Base-by-base conservation (phyloP, 805 yeast species). In the Wickerhamiella hasegawae region DNA sequence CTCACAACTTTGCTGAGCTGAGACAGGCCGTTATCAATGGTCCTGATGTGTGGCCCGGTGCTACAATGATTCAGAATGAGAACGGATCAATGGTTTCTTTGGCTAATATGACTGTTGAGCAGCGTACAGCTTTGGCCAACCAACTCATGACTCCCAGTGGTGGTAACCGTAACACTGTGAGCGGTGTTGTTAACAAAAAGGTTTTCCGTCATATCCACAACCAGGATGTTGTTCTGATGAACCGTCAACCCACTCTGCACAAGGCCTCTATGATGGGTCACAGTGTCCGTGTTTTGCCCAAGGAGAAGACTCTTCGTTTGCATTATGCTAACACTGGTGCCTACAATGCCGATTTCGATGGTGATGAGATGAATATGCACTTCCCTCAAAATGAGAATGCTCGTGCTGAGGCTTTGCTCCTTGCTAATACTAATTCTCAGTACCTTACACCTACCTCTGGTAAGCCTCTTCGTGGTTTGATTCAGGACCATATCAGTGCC, bases 201-300 rank as follows among this genome's bases (percentile, higher is more conserved):
- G 99, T 90, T 28, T 78, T 66, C 58, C 75, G 99, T 54, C 99
- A 90, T 55, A 82, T 90, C 54, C 77, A 78, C 43, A 87, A 92
- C 62, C 77, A 83, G 45, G 99, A 92, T 59, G 85, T 90, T 40
- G 97, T 92, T 33, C 58, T 92, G 28, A 90, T 92, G 97, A 90
- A 90, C 63, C 85, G 99, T 66, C 99, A 90, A 65, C 98, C 99
- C 32, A 87, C 98, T 12, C 69, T 90, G 56, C 99, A 90, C 65
- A 90, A 90, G 63, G 98, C 98, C 32, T 92, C 98, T 20, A 90
- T 90, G 95, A 90, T 90, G 99, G 98, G 98, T 47, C 99, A 90
- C 61, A 81, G 77, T 54, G 98, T 90, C 30, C 73, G 95, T 51
- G 98, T 90, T 22, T 66, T 90, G 47, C 98, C 97, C 4, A 94